phyloP scores from a whole-genome alignment of 2,329 filamentous ascomycete genomes.

The Verticillium nubilum region DNA sequence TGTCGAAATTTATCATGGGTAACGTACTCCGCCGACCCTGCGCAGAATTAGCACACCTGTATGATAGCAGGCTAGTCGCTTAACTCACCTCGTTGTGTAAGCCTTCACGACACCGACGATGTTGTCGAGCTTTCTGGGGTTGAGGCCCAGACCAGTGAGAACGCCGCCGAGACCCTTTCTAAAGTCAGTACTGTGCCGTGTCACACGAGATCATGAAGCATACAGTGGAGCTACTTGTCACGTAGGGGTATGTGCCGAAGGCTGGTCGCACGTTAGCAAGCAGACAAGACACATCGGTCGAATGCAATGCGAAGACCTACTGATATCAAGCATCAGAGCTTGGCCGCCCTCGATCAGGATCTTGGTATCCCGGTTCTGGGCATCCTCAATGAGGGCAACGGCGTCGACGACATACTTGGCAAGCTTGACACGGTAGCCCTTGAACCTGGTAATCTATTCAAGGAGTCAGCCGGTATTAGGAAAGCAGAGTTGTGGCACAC shows the following conservation, averaged over 20 bases:
- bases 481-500: constrained; percentile 34
- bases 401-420: constrained; percentile 46
- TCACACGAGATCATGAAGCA: background rate
- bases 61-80: constrained; percentile 49
- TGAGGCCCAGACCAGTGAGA: constrained; percentile 42
- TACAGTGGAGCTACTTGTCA: constrained; percentile 9
- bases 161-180: constrained; percentile 10
- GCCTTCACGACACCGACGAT: constrained; percentile 65
- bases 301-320: background rate
- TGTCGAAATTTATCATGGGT: too few species aligned
- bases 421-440: constrained; percentile 34
- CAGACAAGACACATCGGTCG: background rate
- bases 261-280: constrained; percentile 19
- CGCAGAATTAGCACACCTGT: constrained; percentile 12
- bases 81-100: constrained; percentile 52
- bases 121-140: constrained; percentile 52
- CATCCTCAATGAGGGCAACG: constrained; percentile 56
- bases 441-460: constrained; percentile 37
- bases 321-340: constrained; percentile 51
- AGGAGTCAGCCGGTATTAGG: constrained; percentile 21
- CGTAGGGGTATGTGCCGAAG: constrained; percentile 47
- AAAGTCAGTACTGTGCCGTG: constrained; percentile 9
- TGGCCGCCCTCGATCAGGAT: constrained; percentile 67
- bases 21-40: constrained; percentile 2
- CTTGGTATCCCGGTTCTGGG: constrained; percentile 51